A percentile compares a stretch with the other conserved stretches of the same genome.
Evolutionary conservation across 306 rosid species (phyloP).

Genomic region (Gillenia trifoliata): DNA sequence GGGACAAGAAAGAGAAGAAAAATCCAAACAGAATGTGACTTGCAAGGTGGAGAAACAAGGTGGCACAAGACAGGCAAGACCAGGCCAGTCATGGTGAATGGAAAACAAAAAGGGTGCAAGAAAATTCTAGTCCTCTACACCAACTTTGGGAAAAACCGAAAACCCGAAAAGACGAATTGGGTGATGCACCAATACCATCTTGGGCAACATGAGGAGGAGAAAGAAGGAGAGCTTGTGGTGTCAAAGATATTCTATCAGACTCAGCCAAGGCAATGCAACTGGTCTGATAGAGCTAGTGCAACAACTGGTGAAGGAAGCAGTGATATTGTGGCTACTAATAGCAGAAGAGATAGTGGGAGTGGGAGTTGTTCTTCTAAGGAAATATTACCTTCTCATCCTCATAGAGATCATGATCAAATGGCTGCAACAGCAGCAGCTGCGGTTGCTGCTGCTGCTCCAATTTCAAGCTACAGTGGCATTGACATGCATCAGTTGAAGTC

Average conservation of each 20-base stretch:
- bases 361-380: constrained; percentile 79
- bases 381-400: constrained; percentile 24
- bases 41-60: constrained; percentile 84
- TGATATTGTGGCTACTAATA: constrained; percentile 10
- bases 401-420: constrained; percentile 33
- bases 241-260: constrained; percentile 94
- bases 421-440: constrained; percentile 30
- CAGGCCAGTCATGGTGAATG: constrained; percentile 78
- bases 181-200: constrained; percentile 98
- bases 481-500: constrained; percentile 72
- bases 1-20: constrained; percentile 96
- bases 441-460: constrained; percentile 25
- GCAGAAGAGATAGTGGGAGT: constrained; percentile 54
- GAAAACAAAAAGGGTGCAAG: constrained; percentile 93
- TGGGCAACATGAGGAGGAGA: constrained; percentile 87
- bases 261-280: constrained; percentile 90
- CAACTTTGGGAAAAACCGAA: constrained; percentile 88
- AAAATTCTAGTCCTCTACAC: constrained; percentile 89
- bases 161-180: constrained; percentile 96
- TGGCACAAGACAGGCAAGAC: constrained; percentile 99
- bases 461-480: constrained; percentile 41
- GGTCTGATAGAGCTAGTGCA: constrained; percentile 56
- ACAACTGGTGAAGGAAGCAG: constrained; percentile 44
- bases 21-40: constrained; percentile 78
- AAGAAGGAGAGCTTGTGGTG: constrained; percentile 91